Conservation (phyloP, 2,329 filamentous ascomycete species). For the Ophiostoma triangulosporum region DNA sequence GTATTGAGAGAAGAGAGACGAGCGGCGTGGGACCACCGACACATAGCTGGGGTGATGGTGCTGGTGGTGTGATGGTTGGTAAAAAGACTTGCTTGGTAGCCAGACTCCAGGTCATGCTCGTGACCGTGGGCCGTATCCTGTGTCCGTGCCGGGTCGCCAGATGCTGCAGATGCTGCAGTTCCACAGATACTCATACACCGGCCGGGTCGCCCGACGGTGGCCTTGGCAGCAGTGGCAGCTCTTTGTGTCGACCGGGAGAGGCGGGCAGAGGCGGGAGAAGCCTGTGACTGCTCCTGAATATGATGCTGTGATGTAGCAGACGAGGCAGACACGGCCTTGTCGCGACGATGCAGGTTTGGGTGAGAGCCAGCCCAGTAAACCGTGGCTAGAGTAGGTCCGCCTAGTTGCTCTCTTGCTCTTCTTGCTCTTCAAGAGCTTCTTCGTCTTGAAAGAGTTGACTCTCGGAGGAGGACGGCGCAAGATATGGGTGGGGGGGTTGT, state of each 20-base stretch:
- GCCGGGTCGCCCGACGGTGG: background rate
- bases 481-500: constrained; percentile 10
- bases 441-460: constrained; percentile 9
- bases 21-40: background rate
- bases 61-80: background rate
- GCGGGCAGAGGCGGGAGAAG: background rate
- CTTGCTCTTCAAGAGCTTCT: constrained; percentile 4
- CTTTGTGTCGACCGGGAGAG: background rate
- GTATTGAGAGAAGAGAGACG: background rate
- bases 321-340: background rate
- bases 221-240: background rate
- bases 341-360: background rate
- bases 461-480: constrained; percentile 5
- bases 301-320: background rate
- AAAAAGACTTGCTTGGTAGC: background rate
- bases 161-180: background rate
- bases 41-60: background rate
- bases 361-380: background rate
- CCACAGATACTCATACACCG: background rate
- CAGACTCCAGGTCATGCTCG: background rate
- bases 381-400: constrained; percentile 10
- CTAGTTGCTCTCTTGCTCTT: constrained; percentile 4
- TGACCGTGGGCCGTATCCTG: background rate
- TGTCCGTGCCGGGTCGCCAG: background rate
- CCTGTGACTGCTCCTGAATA: background rate